Evolutionary conservation across 2,329 filamentous ascomycete species (phyloP), one percentile per base, ranked within the genome.

Genomic region (Sphaerostilbella broomeana): DNA sequence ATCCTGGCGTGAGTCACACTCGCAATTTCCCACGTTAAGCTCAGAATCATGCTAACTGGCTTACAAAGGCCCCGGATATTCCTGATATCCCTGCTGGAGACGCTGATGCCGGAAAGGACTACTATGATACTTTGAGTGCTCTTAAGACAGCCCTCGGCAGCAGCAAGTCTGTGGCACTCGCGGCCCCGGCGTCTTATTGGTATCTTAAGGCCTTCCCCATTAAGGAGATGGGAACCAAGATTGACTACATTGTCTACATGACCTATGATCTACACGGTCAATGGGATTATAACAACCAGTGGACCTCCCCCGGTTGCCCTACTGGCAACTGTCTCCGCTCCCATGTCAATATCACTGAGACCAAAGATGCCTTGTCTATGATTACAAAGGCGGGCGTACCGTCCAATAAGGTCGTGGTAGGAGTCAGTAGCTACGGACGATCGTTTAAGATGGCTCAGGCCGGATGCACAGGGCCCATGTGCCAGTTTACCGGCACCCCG

Each of bases 221-320:
- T 12, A 38, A 47, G 3, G 21, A 43, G 1, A 59, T 62, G 4
- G 27, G 44, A 0, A 20, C 42, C 1, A 18, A 51, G 2, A 22
- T 62, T 5, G 55, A 62, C 37, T 62, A 63, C 33, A 54, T 62
- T 5, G 48, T 60, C n/a, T 59, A 53, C 40, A 59, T 57, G 52
- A 55, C 56, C 2, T 57, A 59, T 25, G 55, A 60, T 34, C 35
- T 60, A 1, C 57, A 59, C 24, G 56, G 54, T 10, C 44, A 56
- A 35, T 58, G 49, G 62, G 57, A 60, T 20, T 40, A 43, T 13
- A 29, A 32, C n/a, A 42, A 32, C 15, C 12, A 26, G 28, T 39
- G 19, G 28, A 25, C 39, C n/a, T 26, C 26, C 8, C 19, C 26
- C 5, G 39, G 39, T 6, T 65, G 38, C 12, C 38, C 30, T 9